Percentiles rank a stretch among this genome's conserved stretches.
These are phyloP conservation scores for Malus domestica DNA, from an alignment of 306 rosid genomes.

Conservation along the genomic window DNA sequence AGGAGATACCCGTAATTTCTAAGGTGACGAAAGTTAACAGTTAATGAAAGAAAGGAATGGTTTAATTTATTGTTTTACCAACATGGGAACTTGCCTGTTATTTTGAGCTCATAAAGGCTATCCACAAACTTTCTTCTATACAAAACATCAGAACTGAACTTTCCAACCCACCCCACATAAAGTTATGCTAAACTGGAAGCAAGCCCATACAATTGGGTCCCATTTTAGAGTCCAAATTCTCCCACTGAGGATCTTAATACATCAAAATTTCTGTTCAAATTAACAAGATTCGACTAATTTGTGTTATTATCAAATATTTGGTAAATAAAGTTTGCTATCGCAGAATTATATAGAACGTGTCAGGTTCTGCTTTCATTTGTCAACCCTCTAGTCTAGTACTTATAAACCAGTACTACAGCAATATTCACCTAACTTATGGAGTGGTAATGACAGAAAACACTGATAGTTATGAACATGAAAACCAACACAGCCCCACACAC, in stretches of 20 bases:
- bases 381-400: not conserved
- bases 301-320: not conserved
- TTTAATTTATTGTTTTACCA: not conserved
- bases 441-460: not conserved
- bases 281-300: not conserved
- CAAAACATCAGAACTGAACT: not conserved
- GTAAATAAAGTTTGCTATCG: not conserved
- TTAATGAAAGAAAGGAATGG: not conserved
- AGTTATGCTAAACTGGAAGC: not conserved
- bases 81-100: not conserved
- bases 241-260: not conserved
- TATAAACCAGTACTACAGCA: not conserved
- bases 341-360: not conserved
- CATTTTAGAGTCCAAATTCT: not conserved
- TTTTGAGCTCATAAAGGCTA: not conserved
- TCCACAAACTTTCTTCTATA: not conserved
- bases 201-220: constrained; percentile 5
- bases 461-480: not conserved
- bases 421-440: not conserved
- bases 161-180: not conserved
- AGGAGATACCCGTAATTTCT: not conserved
- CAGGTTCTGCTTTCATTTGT: not conserved
- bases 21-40: not conserved
- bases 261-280: not conserved
- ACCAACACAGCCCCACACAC: not conserved